These are phyloP conservation scores for Liriodendron chinense DNA, from an alignment of 164 flowering plant genomes.

Conservation along the genomic window DNA sequence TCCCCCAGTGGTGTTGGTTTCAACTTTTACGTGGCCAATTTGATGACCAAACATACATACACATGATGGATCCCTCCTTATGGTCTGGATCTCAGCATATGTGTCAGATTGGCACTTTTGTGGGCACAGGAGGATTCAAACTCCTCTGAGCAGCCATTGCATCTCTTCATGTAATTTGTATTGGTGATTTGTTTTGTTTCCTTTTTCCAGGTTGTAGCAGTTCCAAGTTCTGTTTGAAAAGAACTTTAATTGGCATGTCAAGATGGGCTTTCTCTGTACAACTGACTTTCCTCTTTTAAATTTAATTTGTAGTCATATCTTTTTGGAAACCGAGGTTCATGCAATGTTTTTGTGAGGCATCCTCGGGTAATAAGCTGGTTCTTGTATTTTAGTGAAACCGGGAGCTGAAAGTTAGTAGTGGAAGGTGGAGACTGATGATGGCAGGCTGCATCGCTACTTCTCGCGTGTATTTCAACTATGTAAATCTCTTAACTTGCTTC, in stretches of 20 bases:
- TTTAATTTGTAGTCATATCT: background rate
- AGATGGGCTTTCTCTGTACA: constrained; percentile 13
- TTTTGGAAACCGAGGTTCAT: constrained; percentile 20
- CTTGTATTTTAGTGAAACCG: background rate
- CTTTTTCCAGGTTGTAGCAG: constrained; percentile 8
- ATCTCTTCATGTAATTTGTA: background rate
- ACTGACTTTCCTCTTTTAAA: constrained; percentile 2
- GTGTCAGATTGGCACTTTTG: background rate
- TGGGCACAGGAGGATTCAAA: background rate
- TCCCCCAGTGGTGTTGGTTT: too few species aligned
- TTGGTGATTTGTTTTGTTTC: background rate
- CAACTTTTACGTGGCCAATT: too few species aligned
- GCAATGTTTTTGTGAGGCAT: constrained; percentile 29
- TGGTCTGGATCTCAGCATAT: background rate
- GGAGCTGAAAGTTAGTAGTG: background rate
- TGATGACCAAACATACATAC: background rate
- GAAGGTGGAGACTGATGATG: background rate
- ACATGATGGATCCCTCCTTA: background rate
- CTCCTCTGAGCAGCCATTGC: background rate
- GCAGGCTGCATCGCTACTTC: background rate
- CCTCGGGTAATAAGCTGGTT: constrained; percentile 17
- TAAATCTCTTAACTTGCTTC: background rate
- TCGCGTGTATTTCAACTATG: background rate
- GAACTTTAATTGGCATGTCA: constrained; percentile 4
- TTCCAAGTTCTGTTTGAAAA: background rate